Base-by-base conservation (phyloP, 257 asterid species). In the Scutellaria galericulata region DNA sequence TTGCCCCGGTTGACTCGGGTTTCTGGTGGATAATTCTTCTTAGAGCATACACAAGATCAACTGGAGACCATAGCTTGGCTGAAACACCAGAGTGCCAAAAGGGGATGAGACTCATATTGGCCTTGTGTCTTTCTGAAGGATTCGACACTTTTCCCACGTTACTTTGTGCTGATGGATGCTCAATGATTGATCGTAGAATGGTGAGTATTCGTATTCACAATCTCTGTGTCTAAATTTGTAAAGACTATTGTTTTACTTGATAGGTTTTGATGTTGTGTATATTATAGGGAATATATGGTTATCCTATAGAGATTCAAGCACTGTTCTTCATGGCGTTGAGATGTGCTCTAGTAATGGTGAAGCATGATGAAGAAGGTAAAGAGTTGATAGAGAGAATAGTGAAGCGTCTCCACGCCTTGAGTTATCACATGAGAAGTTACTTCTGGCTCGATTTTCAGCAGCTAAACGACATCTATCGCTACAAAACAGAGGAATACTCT, bases 11-110 rank as follows among this genome's bases (percentile, higher is more conserved):
- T 42, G 96, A 90, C 73, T 90, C 96, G 41, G 96, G 96, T 44
- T 90, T 88, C 79, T 90, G 96, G 95, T 90, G 96, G 95, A 90
- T 90, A 45, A 86, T 88, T 76, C 90, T 90, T 71, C 90, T 90
- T 46, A 90, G 97, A 18, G 96, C 95, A 5, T 90, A 90, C 75
- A 88, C 97, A 9, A 90, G 86, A 71, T 90, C 97, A 5, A 88
- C 97, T 0, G 93, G 95, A 37, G 95, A 90, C 52, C 60, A 69
- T 10, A 61, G 90, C 66, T 79, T 88, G 68, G 82, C 97, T 65
- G 95, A 88, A 78, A 85, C 87, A 9, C 78, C 91, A 0, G 97
- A 86, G 68, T 90, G 97, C 83, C 97, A 88, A 77, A 90, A 81
- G 86, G 95, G 97, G 7, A 88, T 86, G 97, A 78, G 82, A 66